Evolutionary conservation across 176 grass and related monocot genomes (phyloP), one percentile per base, ranked within the genome.

Genomic region (Phoenix roebelenii): DNA sequence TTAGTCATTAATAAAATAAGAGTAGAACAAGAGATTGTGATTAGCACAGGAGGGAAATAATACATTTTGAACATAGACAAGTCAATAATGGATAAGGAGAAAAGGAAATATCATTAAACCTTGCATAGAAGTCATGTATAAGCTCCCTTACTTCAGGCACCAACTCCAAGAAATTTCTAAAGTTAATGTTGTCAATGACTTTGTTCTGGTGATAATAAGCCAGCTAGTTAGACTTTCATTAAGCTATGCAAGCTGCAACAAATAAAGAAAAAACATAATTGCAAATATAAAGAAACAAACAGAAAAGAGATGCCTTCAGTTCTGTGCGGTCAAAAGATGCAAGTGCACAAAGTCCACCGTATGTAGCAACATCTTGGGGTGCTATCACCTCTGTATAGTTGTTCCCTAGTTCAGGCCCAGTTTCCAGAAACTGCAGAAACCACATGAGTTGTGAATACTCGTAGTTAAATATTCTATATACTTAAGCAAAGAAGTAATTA

Each of bases 281-380:
- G 16, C 48, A 25, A 9, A n/a, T 64, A 50, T 52, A 24, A 16
- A 65, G 20, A 50, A 20, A 22, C 12, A 64, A 51, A 69, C 52
- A 39, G 19, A 50, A 54, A 29, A 55, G 18, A 60, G 23, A 25
- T 74, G 92, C 94, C 94, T 98, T 98, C 24, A 98, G 73, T n/a
- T 98, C 94, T 52, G 88, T 89, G 28, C 94, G 84, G 67, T 98
- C 94, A 54, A 98, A 98, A 74, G 94, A 98, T 72, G 94, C 94
- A 71, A 98, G 84, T 7, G 88, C 88, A 69, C 94, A 98, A 72
- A 98, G 82, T 68, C 88, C 94, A 66, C 94, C 94, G 81, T 89
- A 93, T 17, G 82, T 83, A 71, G 87, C 94, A 50, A 98, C 88
- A 81, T 98, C 94, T 81, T 98, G 94, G 1, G 88, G 81, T 73